These are phyloP conservation scores for Umbellularia californica DNA, from an alignment of 164 flowering plant species.

Conservation along the genomic window DNA sequence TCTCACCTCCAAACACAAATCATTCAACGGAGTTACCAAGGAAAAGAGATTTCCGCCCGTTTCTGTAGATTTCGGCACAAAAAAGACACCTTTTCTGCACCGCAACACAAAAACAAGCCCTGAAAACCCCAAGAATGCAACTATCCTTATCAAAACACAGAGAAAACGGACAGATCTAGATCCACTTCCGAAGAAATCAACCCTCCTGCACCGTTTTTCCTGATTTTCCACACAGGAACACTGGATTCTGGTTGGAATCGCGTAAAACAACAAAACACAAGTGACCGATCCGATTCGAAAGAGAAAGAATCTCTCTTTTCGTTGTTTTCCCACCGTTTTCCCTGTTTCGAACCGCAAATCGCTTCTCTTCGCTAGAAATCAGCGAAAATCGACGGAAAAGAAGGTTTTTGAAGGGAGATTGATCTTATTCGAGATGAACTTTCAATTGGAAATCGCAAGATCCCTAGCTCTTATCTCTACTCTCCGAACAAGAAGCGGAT, in stretches of 20 bases:
- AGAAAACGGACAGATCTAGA: neutral
- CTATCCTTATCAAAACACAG: neutral
- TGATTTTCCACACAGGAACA: neutral
- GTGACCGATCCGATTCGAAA: neutral
- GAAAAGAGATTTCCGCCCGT: neutral
- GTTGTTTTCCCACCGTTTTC: neutral
- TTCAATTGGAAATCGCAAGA: neutral
- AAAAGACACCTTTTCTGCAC: neutral
- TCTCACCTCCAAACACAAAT: neutral
- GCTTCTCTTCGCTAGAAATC: neutral
- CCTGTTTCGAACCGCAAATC: neutral
- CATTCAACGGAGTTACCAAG: neutral
- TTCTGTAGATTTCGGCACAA: neutral
- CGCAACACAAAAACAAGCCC: neutral
- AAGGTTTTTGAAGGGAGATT: neutral
- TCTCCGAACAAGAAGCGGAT: neutral
- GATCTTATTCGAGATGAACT: neutral
- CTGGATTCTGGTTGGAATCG: neutral
- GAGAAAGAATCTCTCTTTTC: neutral
- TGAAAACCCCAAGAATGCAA: neutral
- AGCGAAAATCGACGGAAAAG: neutral
- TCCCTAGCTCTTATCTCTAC: neutral
- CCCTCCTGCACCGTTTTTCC: neutral
- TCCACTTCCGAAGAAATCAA: neutral
- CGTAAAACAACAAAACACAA: neutral